Base-by-base conservation (phyloP, 2,329 filamentous ascomycete genomes). In the Ophiostoma quercus region DNA sequence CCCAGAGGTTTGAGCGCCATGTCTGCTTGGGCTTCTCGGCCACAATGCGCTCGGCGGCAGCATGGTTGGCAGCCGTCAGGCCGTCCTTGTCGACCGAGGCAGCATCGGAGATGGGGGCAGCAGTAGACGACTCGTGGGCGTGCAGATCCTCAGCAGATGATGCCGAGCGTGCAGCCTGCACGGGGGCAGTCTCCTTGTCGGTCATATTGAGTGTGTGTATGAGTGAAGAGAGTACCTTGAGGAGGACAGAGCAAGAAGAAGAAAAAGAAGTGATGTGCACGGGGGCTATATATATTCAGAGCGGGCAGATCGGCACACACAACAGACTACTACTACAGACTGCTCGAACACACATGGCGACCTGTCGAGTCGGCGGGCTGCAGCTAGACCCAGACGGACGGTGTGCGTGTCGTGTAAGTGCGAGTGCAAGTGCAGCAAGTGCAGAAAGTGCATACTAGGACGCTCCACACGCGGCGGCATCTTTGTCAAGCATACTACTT, bases 1-100 rank as follows among this genome's bases (percentile, higher is more conserved):
- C 82, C 82, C 82, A 84, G n/a, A 84, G 11, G 65, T 82, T 82
- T 0, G 81, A 83, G 32, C 77, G 78, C 82, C 82, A 84, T 32
- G 79, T 82, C 43, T 72, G 63, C 47, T 67, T 68, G 11, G 73
- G 71, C 63, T 16, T 47, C 8, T 63, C 34, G 5, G 68, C 62
- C 1, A 74, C 69, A 4, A 72, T 16, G 19, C 69, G 69, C 60
- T 67, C 69, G 12, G 69, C 69, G 6, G 34, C 47, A 25, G 69
- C 69, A 9, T 25, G 67, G 67, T 67, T 71, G 34, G 67, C 69
- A n/a, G 60, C 66, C 22, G 69, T 66, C n/a, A 70, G 60, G 32
- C 69, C 69, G 43, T 68, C 69, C 66, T 68, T 68, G 69, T 68
- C 69, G 43, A 62, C 41, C 4, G 60, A 57, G 9, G 60, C 65